Percentiles rank a stretch among this genome's conserved stretches.
These are phyloP conservation scores for Paraphoma sp. DNA, from an alignment of 2,329 filamentous ascomycete species.

Conservation along the genomic window DNA sequence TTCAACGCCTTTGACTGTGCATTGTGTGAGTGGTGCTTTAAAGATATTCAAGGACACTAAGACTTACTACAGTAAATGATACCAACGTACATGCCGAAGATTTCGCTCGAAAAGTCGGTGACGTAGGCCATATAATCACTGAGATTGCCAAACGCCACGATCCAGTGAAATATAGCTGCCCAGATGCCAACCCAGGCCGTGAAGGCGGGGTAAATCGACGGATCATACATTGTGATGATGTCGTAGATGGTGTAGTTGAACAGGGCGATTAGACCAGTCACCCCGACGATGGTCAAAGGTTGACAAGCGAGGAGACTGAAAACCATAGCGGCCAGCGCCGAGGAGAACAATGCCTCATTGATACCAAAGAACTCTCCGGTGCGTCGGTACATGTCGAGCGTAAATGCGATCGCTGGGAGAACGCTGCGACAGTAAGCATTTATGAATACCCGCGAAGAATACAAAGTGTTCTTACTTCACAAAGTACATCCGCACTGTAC, in stretches of 20 bases:
- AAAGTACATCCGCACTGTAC: constrained; percentile 65
- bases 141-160: constrained; percentile 59
- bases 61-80: constrained; percentile 61
- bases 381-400: constrained; percentile 64
- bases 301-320: constrained; percentile 61
- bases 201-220: constrained; percentile 59
- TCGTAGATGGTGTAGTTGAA: constrained; percentile 69
- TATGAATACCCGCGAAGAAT: no score
- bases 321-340: constrained; percentile 62
- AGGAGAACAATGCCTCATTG: constrained; percentile 63
- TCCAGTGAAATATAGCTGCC: constrained; percentile 65
- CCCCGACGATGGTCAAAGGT: constrained; percentile 64
- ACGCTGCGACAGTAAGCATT: constrained; percentile 45
- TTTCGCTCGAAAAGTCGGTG: constrained; percentile 62
- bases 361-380: constrained; percentile 63
- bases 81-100: constrained; percentile 63
- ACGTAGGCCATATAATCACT: constrained; percentile 67
- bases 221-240: constrained; percentile 59
- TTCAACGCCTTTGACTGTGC: constrained; percentile 62
- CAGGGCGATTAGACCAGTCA: constrained; percentile 57
- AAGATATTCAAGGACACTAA: no score
- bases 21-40: neutral
- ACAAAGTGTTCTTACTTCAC: constrained; percentile 52
- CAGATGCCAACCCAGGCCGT: constrained; percentile 65
- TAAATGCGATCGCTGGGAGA: constrained; percentile 65